Evolutionary conservation across 331 rosid genomes (phyloP).

Genomic region (Pyracantha coccinea): DNA sequence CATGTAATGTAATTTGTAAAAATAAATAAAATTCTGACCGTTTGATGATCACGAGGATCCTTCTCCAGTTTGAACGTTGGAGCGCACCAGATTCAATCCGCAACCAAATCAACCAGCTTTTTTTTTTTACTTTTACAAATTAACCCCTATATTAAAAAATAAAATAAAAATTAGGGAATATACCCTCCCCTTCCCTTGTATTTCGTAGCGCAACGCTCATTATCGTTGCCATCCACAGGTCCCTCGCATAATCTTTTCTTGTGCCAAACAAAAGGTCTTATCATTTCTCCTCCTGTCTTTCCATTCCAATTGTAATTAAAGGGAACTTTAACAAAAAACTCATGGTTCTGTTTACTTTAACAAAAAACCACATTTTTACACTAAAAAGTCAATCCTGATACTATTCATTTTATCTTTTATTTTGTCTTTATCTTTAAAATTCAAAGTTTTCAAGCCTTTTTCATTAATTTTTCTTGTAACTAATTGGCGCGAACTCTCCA

Average conservation of each 20-base stretch:
- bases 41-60: constrained; percentile 92
- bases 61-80: constrained; percentile 62
- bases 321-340: too few relatives aligned
- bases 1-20: constrained; percentile 32
- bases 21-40: constrained; percentile 65
- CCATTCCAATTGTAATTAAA: neutral
- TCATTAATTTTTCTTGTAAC: too few relatives aligned
- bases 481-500: too few relatives aligned
- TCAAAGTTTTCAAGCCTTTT: too few relatives aligned
- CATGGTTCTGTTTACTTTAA: too few relatives aligned
- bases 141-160: neutral
- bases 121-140: too few relatives aligned
- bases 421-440: too few relatives aligned
- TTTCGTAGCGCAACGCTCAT: neutral
- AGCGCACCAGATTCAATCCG: constrained; percentile 85
- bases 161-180: too few relatives aligned
- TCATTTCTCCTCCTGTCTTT: neutral
- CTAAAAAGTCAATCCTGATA: too few relatives aligned
- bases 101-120: neutral
- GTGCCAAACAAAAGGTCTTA: neutral
- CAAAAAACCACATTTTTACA: too few relatives aligned
- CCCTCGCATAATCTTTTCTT: neutral
- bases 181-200: neutral
- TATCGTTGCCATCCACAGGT: neutral
- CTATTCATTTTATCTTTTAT: too few relatives aligned